These are phyloP conservation scores for Glycyrrhiza uralensis DNA, from an alignment of 306 rosid genomes.

Conservation along the genomic window DNA sequence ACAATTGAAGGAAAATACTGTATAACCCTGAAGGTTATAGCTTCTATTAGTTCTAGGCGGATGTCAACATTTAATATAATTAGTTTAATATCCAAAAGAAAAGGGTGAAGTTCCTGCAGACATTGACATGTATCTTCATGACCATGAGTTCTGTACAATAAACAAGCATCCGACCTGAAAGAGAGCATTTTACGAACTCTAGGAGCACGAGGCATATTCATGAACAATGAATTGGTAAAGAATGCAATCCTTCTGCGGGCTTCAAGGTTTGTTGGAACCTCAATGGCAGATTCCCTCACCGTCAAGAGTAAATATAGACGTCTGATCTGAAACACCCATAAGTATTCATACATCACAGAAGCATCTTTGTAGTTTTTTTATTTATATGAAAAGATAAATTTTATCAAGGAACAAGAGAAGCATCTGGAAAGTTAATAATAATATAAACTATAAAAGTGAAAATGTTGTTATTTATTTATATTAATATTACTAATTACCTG, in stretches of 20 bases:
- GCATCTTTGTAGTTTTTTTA: neutral
- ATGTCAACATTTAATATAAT: neutral
- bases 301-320: slow-evolving; percentile 82
- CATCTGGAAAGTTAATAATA: slow-evolving; percentile 11
- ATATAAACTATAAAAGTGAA: neutral
- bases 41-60: slow-evolving; percentile 17
- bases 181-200: slow-evolving; percentile 96
- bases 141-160: slow-evolving; percentile 12
- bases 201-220: slow-evolving; percentile 99
- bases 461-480: neutral
- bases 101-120: slow-evolving; percentile 19
- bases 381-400: neutral
- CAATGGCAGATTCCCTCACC: slow-evolving; percentile 83
- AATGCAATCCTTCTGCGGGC: slow-evolving; percentile 95
- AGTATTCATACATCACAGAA: neutral
- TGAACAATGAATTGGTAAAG: slow-evolving; percentile 89
- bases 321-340: slow-evolving; percentile 60
- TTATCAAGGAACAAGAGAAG: neutral
- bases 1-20: slow-evolving; percentile 14
- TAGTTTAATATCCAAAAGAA: slow-evolving; percentile 7
- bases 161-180: slow-evolving; percentile 56
- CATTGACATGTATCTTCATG: slow-evolving; percentile 4
- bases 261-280: slow-evolving; percentile 92
- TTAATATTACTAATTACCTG: slow-evolving; percentile 48
- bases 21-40: slow-evolving; percentile 17